Conservation (phyloP, 345 rosid genomes). For the Excoecaria cochinchinensis region DNA sequence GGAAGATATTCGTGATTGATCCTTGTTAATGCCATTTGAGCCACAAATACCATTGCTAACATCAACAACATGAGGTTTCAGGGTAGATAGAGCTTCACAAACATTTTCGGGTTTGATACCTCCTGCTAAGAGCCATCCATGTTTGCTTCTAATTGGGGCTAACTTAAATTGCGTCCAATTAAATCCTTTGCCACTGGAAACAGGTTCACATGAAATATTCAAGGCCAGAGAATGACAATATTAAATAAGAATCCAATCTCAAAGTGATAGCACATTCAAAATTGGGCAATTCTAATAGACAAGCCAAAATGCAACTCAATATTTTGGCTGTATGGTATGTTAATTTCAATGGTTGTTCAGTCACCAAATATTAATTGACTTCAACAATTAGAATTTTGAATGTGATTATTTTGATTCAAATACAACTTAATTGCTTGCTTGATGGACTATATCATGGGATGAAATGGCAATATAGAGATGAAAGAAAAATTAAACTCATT, state of each 20-base stretch:
- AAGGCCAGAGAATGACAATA: too few relatives aligned
- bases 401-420: too few relatives aligned
- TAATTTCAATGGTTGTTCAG: too few relatives aligned
- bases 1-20: conserved; percentile 51
- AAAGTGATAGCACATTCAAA: too few relatives aligned
- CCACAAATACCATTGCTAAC: conserved; percentile 84
- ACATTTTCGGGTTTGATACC: conserved; percentile 72
- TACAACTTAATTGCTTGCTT: too few relatives aligned
- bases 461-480: not conserved
- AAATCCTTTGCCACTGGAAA: conserved; percentile 79
- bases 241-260: too few relatives aligned
- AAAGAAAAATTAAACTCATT: too few relatives aligned
- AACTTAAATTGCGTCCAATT: conserved; percentile 63
- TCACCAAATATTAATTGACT: too few relatives aligned
- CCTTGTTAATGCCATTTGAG: conserved; percentile 65
- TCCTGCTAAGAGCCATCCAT: conserved; percentile 89
- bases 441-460: too few relatives aligned
- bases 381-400: too few relatives aligned
- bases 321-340: too few relatives aligned
- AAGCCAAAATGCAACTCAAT: too few relatives aligned
- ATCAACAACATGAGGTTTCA: conserved; percentile 69
- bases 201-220: not conserved
- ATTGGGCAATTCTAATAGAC: not conserved
- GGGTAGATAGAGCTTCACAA: conserved; percentile 55
- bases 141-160: conserved; percentile 63